A percentile compares a stretch with the other conserved stretches of the same genome.
These are phyloP conservation scores for Coemansia sp. DNA, from an alignment of 192 early-diverging fungal species.

Conservation along the genomic window DNA sequence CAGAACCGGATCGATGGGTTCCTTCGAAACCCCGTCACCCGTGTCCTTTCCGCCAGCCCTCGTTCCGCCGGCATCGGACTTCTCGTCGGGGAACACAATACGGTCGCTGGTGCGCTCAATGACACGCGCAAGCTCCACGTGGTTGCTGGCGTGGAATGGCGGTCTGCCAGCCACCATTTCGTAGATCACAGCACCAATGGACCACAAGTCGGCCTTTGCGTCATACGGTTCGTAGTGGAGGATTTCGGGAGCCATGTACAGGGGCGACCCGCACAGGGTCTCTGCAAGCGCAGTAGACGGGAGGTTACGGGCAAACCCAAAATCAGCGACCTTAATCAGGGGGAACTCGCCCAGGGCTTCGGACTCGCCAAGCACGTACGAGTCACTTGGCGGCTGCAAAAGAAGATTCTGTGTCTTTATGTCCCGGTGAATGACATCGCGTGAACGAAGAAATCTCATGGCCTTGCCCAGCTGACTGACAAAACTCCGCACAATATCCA, in stretches of 20 bases:
- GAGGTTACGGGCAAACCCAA: conserved; percentile 94
- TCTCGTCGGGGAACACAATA: conserved; percentile 86
- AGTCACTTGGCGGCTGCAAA: conserved; percentile 59
- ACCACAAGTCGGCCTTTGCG: conserved; percentile 96
- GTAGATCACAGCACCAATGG: conserved; percentile 90
- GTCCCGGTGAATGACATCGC: conserved; percentile 92
- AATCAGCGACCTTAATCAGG: conserved; percentile 91
- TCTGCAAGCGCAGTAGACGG: conserved; percentile 84
- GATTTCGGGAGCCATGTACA: conserved; percentile 94
- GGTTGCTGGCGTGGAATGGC: conserved; percentile 91
- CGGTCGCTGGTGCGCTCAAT: conserved; percentile 84
- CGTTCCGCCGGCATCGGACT: background rate
- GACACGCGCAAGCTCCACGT: conserved; percentile 86
- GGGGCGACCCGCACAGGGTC: conserved; percentile 94
- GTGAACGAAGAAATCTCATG: conserved; percentile 81
- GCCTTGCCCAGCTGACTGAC: conserved; percentile 78
- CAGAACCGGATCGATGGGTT: conserved; percentile 32
- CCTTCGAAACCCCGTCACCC: background rate
- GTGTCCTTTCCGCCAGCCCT: background rate
- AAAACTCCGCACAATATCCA: conserved; percentile 81
- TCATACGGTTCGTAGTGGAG: conserved; percentile 90
- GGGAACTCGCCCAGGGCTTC: conserved; percentile 56
- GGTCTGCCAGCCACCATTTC: conserved; percentile 90
- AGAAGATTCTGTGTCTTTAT: conserved; percentile 96
- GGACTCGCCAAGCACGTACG: conserved; percentile 48